These are phyloP conservation scores for Paspalum notatum DNA, from an alignment of 176 grass and related monocot species.

Conservation along the genomic window DNA sequence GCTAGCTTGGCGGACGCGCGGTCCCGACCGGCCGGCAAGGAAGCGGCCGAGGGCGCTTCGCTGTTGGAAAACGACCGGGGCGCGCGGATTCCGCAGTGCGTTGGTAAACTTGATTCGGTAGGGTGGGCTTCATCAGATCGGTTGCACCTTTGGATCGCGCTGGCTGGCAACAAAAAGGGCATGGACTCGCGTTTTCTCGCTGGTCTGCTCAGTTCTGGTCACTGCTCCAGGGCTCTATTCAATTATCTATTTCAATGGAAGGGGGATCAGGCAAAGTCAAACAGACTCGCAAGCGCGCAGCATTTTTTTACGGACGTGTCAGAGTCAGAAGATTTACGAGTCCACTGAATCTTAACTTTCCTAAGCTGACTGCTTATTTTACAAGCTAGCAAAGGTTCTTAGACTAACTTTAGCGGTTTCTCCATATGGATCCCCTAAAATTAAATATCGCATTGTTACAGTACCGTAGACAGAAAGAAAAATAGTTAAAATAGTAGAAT, in stretches of 20 bases:
- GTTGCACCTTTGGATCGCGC: background rate
- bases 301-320: background rate
- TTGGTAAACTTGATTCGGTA: background rate
- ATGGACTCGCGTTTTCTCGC: background rate
- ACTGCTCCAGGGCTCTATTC: background rate
- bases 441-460: too few relatives aligned
- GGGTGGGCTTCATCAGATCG: background rate
- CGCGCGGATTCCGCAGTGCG: background rate
- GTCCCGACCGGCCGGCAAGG: slow-evolving; percentile 2
- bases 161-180: background rate
- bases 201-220: background rate
- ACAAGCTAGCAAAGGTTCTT: background rate
- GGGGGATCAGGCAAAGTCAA: background rate
- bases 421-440: too few relatives aligned
- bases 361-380: background rate
- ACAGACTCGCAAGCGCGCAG: background rate
- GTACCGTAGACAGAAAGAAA: too few relatives aligned
- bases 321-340: background rate
- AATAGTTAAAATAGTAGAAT: too few relatives aligned
- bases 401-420: too few relatives aligned
- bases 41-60: slow-evolving; percentile 2
- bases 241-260: background rate
- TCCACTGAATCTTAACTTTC: background rate
- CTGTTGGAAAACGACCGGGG: slow-evolving; percentile 41
- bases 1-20: background rate